These are phyloP conservation scores for Suillus alpinus DNA, from an alignment of 768 basidiomycete genomes.

Conservation along the genomic window DNA sequence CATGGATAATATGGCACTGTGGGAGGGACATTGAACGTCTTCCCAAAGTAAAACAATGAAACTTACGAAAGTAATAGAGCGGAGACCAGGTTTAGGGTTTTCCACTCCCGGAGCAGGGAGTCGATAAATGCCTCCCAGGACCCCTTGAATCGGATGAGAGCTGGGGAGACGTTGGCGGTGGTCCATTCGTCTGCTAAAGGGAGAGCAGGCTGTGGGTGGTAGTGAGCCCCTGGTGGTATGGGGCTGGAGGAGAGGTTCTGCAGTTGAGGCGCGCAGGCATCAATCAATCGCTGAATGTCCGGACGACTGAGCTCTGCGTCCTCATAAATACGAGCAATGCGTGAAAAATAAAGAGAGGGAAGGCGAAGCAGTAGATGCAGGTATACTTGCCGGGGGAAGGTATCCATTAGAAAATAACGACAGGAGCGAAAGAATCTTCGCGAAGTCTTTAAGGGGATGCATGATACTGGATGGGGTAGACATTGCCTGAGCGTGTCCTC, in stretches of 20 bases:
- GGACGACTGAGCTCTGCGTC: conserved; percentile 76
- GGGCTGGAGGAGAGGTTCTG: conserved; percentile 20
- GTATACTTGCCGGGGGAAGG: conserved; percentile 43
- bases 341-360: conserved; percentile 78
- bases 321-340: conserved; percentile 73
- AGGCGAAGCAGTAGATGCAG: conserved; percentile 56
- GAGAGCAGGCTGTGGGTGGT: conserved; percentile 22
- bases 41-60: not conserved
- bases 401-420: conserved; percentile 32
- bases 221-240: conserved; percentile 25
- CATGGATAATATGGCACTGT: conserved; percentile 65
- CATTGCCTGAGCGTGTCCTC: conserved; percentile 22
- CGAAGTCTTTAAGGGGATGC: conserved; percentile 14
- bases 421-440: conserved; percentile 15
- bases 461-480: conserved; percentile 14
- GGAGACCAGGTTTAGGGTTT: conserved; percentile 72
- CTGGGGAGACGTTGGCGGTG: conserved; percentile 50
- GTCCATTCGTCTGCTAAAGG: conserved; percentile 58
- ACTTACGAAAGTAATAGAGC: conserved; percentile 54
- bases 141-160: conserved; percentile 58
- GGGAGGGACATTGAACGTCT: not conserved
- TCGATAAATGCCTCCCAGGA: conserved; percentile 75
- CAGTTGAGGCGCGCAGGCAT: conserved; percentile 25
- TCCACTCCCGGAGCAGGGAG: conserved; percentile 70
- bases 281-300: conserved; percentile 58